Evolutionary conservation across 305 asterid species (phyloP).

Genomic region (Stenogyne calaminthoides): DNA sequence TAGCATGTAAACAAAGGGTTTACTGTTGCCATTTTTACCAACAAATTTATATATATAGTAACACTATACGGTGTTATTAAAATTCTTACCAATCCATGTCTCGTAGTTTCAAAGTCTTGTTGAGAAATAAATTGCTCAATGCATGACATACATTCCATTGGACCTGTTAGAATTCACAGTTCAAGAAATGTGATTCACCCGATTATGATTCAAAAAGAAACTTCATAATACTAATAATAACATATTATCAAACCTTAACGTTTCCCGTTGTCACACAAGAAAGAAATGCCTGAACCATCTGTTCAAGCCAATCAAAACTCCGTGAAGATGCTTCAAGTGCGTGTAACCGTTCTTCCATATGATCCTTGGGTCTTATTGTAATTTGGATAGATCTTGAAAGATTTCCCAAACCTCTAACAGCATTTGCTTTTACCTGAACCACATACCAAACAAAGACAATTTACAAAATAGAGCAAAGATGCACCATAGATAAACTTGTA

Average conservation of each 20-base stretch:
- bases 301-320: constrained; percentile 64
- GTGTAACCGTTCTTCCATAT: constrained; percentile 39
- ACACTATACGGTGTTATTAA: constrained; percentile 16
- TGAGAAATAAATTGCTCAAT: constrained; percentile 84
- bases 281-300: constrained; percentile 91
- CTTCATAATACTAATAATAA: constrained; percentile 15
- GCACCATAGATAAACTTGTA: constrained; percentile 18
- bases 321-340: constrained; percentile 41
- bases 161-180: constrained; percentile 57
- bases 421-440: constrained; percentile 88
- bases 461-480: constrained; percentile 22
- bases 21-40: not conserved
- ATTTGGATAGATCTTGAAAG: constrained; percentile 71
- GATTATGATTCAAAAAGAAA: constrained; percentile 23
- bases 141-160: constrained; percentile 99
- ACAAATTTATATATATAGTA: not conserved
- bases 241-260: constrained; percentile 65
- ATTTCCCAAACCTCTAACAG: constrained; percentile 95
- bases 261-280: constrained; percentile 96
- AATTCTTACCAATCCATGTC: constrained; percentile 79
- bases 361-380: constrained; percentile 40
- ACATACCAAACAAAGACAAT: constrained; percentile 22
- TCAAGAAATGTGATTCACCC: constrained; percentile 25
- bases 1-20: constrained; percentile 17
- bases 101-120: constrained; percentile 63